phyloP scores from a whole-genome alignment of 805 yeast genomes.

The Clavispora vitiphila region DNA sequence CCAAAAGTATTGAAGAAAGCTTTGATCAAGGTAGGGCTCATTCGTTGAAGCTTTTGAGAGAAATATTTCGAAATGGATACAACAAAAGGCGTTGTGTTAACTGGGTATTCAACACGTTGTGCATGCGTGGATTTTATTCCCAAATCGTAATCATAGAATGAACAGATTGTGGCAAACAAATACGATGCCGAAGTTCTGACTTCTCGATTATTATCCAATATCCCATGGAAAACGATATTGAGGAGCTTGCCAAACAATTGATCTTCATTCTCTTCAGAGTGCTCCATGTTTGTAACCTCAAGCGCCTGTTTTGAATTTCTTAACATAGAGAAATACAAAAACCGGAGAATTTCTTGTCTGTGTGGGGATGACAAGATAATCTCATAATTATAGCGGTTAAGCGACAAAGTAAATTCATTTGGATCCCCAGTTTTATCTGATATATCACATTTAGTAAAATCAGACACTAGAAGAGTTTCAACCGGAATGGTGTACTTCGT shows the following conservation, averaged over 20 bases:
- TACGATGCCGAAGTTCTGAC: slow-evolving; percentile 62
- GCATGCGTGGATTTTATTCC: slow-evolving; percentile 54
- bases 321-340: slow-evolving; percentile 62
- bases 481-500: slow-evolving; percentile 30
- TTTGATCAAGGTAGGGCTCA: slow-evolving; percentile 57
- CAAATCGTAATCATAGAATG: slow-evolving; percentile 53
- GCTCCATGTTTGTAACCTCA: slow-evolving; percentile 38
- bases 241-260: slow-evolving; percentile 54
- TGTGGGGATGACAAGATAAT: slow-evolving; percentile 31
- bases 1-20: slow-evolving; percentile 45
- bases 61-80: slow-evolving; percentile 51
- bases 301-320: slow-evolving; percentile 35
- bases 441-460: slow-evolving; percentile 33
- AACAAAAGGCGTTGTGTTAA: slow-evolving; percentile 59
- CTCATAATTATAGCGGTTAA: slow-evolving; percentile 20
- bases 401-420: slow-evolving; percentile 32
- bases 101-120: slow-evolving; percentile 62
- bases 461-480: slow-evolving; percentile 29
- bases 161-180: slow-evolving; percentile 57
- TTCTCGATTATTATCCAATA: slow-evolving; percentile 53
- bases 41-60: slow-evolving; percentile 50
- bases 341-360: slow-evolving; percentile 59
- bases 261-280: slow-evolving; percentile 35
- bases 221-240: slow-evolving; percentile 62
- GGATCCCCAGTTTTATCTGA: slow-evolving; percentile 18